A percentile compares a stretch with the other conserved stretches of the same genome.
Evolutionary conservation across 2,329 filamentous ascomycete species (phyloP).

Genomic region (Penicillium sp.): DNA sequence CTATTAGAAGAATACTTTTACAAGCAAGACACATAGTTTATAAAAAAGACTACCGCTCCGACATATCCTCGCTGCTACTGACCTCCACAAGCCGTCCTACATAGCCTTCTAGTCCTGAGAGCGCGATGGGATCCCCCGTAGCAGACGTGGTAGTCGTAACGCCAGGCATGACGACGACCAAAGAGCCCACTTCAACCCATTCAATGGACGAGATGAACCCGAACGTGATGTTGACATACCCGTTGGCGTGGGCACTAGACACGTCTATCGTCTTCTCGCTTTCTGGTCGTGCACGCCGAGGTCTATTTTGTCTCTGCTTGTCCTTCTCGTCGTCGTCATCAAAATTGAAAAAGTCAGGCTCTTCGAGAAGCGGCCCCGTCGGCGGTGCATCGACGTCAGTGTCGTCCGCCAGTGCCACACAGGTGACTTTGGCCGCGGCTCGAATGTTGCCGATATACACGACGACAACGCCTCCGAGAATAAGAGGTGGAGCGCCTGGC

Average conservation of each 20-base stretch:
- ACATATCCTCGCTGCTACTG: slow-evolving; percentile 60
- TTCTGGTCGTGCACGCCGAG: slow-evolving; percentile 16
- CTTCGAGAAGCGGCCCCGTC: slow-evolving; percentile 23
- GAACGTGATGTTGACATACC: slow-evolving; percentile 48
- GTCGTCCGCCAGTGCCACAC: slow-evolving; percentile 43
- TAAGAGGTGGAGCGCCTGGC: slow-evolving; percentile 46
- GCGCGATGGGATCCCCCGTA: slow-evolving; percentile 43
- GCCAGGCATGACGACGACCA: slow-evolving; percentile 58
- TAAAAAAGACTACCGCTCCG: slow-evolving; percentile 50
- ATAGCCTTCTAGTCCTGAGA: slow-evolving; percentile 57
- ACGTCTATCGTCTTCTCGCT: slow-evolving; percentile 26
- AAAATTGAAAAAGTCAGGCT: slow-evolving; percentile 43
- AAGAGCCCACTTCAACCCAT: slow-evolving; percentile 55
- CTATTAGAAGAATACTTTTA: background rate
- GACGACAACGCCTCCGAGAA: slow-evolving; percentile 58
- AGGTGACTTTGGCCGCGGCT: slow-evolving; percentile 70
- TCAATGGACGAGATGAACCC: slow-evolving; percentile 56
- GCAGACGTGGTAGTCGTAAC: slow-evolving; percentile 48
- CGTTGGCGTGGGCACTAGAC: slow-evolving; percentile 19
- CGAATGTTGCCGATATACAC: slow-evolving; percentile 85
- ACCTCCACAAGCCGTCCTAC: slow-evolving; percentile 48
- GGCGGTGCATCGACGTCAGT: slow-evolving; percentile 24
- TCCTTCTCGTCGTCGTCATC: slow-evolving; percentile 31
- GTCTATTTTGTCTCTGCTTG: slow-evolving; percentile 1
- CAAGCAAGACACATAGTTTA: background rate